Evolutionary conservation across 345 rosid genomes (phyloP).

Genomic region (Dovyalis caffra): DNA sequence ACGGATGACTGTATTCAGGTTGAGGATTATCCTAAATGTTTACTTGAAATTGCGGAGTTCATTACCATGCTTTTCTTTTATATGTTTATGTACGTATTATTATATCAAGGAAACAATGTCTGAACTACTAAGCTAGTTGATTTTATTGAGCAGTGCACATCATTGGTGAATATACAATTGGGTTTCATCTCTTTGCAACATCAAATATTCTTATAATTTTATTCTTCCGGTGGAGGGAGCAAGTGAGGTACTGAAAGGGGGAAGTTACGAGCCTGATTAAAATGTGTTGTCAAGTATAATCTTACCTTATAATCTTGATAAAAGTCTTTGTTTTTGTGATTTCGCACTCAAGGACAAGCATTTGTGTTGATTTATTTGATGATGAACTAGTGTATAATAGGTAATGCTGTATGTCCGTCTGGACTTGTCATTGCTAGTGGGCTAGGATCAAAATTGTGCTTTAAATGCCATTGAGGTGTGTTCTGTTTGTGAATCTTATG

Average conservation of each 20-base stretch:
- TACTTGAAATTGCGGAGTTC: not conserved
- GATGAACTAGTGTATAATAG: no score
- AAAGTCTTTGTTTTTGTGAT: not conserved
- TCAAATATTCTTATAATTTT: not conserved
- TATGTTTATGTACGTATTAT: not conserved
- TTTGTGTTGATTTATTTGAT: no score
- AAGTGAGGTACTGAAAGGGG: not conserved
- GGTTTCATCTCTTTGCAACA: not conserved
- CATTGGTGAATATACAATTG: not conserved
- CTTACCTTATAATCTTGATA: not conserved
- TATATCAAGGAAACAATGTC: not conserved
- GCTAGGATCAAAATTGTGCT: no score
- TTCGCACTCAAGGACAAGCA: not conserved
- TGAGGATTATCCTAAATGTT: not conserved
- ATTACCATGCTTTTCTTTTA: not conserved
- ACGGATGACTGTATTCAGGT: constrained; percentile 65
- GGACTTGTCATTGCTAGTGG: no score
- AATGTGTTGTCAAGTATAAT: no score
- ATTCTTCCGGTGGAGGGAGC: not conserved
- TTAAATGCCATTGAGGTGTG: no score
- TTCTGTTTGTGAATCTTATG: not conserved
- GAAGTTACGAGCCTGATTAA: not conserved
- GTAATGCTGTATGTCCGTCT: no score
- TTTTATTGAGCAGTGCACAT: no score
- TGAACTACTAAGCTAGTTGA: not conserved